Evolutionary conservation across 202 grass and related monocot genomes (phyloP).

Genomic region (Sporobolus alterniflorus): DNA sequence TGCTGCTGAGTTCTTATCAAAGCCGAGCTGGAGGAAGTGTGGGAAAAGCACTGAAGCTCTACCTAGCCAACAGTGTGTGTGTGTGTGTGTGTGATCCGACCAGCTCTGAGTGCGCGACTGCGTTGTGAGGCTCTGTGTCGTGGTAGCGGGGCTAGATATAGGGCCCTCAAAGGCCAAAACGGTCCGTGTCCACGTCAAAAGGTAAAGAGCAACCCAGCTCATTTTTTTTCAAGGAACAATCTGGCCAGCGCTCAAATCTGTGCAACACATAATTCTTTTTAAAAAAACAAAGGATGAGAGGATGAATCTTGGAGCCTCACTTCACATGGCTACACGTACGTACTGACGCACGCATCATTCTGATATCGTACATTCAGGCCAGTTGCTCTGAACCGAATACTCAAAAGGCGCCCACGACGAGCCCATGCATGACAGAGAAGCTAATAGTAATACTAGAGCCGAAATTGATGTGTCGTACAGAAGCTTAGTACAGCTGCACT

Average conservation of each 20-base stretch:
- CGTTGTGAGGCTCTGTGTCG: constrained; percentile 34
- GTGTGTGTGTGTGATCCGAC: background rate
- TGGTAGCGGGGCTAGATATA: constrained; percentile 51
- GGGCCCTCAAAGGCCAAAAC: constrained; percentile 22
- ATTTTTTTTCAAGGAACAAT: too few relatives aligned
- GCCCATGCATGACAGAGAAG: background rate
- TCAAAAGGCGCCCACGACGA: background rate
- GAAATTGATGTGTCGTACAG: background rate
- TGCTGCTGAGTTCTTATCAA: background rate
- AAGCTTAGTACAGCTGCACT: background rate
- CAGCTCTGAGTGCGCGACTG: background rate
- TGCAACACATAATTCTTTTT: background rate
- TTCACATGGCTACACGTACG: constrained; percentile 13
- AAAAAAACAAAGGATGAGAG: background rate
- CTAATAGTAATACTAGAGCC: background rate
- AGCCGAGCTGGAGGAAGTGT: background rate
- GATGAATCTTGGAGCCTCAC: background rate
- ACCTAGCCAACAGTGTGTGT: background rate
- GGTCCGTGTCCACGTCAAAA: background rate
- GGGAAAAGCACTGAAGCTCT: background rate
- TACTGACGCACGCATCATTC: background rate
- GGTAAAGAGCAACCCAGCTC: background rate
- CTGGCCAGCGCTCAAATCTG: too few relatives aligned
- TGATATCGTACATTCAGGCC: background rate
- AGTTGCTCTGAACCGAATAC: background rate